These are phyloP conservation scores for Zygotorulaspora mrakii DNA, from an alignment of 1,139 yeast genomes.

Conservation along the genomic window DNA sequence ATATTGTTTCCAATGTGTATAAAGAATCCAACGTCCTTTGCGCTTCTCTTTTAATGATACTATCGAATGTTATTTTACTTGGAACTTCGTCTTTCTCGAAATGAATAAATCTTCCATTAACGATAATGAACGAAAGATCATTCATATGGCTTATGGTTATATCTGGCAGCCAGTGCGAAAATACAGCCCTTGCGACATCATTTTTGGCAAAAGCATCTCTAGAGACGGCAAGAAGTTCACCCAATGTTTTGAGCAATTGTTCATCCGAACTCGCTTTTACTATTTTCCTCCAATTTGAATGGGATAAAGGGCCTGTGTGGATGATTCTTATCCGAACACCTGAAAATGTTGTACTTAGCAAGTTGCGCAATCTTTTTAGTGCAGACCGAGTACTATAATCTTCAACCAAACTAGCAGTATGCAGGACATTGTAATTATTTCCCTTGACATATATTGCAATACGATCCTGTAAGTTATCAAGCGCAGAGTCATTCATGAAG, in stretches of 20 bases:
- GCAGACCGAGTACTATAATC: conserved; percentile 27
- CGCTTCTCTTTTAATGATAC: conserved; percentile 51
- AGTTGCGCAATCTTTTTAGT: conserved; percentile 21
- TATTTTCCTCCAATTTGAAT: conserved; percentile 21
- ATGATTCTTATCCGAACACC: conserved; percentile 33
- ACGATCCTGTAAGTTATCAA: conserved; percentile 17
- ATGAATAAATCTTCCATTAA: conserved; percentile 35
- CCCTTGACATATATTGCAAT: conserved; percentile 18
- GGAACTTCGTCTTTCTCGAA: conserved; percentile 28
- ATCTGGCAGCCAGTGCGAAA: conserved; percentile 30
- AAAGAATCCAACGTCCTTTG: conserved; percentile 49
- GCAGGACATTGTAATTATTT: conserved; percentile 23
- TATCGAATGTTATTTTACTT: conserved; percentile 42
- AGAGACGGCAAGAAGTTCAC: conserved; percentile 3
- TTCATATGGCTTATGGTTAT: conserved; percentile 16
- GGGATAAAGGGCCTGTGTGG: conserved; percentile 23
- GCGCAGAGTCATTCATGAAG: conserved; percentile 19
- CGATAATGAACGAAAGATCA: conserved; percentile 21
- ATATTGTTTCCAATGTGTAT: conserved; percentile 30
- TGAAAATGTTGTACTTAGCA: conserved; percentile 22
- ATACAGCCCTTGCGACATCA: conserved; percentile 3
- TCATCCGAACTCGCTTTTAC: conserved; percentile 9
- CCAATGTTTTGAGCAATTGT: conserved; percentile 2
- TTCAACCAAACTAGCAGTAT: conserved; percentile 33
- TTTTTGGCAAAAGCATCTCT: neutral